Percentiles rank a stretch among this genome's conserved stretches.
phyloP scores from a whole-genome alignment of 805 yeast genomes.

The Candida hungchunana region DNA sequence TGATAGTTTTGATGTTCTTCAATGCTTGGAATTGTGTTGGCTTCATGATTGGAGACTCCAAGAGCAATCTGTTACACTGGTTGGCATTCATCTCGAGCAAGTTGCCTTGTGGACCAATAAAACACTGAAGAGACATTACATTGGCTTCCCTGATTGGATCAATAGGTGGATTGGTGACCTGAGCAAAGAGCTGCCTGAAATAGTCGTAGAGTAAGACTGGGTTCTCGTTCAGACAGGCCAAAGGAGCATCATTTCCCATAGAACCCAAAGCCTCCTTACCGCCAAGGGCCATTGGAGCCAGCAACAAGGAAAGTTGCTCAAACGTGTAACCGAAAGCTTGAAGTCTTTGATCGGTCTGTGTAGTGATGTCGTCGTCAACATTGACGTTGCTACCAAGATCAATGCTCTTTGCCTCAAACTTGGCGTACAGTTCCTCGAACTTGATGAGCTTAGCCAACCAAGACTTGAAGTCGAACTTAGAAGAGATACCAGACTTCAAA shows the following conservation, averaged over 20 bases:
- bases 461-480: conserved; percentile 84
- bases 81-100: conserved; percentile 85
- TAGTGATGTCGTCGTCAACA: conserved; percentile 29
- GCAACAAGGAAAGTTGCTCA: conserved; percentile 78
- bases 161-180: conserved; percentile 97
- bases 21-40: conserved; percentile 73
- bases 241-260: conserved; percentile 96
- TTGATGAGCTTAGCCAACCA: conserved; percentile 89
- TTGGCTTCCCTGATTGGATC: conserved; percentile 96
- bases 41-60: conserved; percentile 79
- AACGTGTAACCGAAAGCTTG: conserved; percentile 90
- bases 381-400: conserved; percentile 21
- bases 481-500: conserved; percentile 73
- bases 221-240: conserved; percentile 91
- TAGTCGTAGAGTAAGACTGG: conserved; percentile 89
- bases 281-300: conserved; percentile 89
- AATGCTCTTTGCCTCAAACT: conserved; percentile 36
- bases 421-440: conserved; percentile 66
- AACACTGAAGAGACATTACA: conserved; percentile 96
- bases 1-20: conserved; percentile 62
- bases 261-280: conserved; percentile 96
- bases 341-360: conserved; percentile 78
- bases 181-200: conserved; percentile 95
- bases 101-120: conserved; percentile 98
- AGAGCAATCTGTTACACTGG: conserved; percentile 84